phyloP scores from a whole-genome alignment of 73 alveolate species.

The Paramecium biaurelia region DNA sequence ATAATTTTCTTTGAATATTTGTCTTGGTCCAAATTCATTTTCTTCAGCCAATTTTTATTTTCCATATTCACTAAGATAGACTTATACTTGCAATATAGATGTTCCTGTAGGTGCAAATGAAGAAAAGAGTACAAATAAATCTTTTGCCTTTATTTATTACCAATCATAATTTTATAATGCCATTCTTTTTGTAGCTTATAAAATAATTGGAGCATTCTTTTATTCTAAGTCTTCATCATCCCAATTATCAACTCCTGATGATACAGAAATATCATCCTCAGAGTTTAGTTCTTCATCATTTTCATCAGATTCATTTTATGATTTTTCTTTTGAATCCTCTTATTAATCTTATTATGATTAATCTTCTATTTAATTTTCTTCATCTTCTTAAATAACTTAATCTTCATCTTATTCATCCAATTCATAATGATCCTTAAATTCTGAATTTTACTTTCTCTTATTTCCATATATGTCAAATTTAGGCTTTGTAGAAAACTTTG shows the following conservation, averaged over 20 bases:
- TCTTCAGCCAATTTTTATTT: constrained; percentile 88
- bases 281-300: constrained; percentile 47
- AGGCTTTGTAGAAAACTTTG: constrained; percentile 80
- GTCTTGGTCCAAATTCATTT: constrained; percentile 85
- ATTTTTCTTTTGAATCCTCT: constrained; percentile 54
- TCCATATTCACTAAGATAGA: constrained; percentile 92
- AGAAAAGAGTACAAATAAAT: constrained; percentile 81
- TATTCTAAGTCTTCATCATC: constrained; percentile 66
- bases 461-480: constrained; percentile 90
- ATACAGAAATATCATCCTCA: constrained; percentile 53
- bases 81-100: constrained; percentile 79
- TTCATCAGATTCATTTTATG: background rate
- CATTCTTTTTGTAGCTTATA: constrained; percentile 80
- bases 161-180: constrained; percentile 95
- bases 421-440: constrained; percentile 78
- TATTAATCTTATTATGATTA: constrained; percentile 66
- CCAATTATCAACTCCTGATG: constrained; percentile 61
- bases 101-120: constrained; percentile 89
- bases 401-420: constrained; percentile 60
- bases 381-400: background rate
- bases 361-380: constrained; percentile 43
- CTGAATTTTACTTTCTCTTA: constrained; percentile 67
- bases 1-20: constrained; percentile 54
- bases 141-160: constrained; percentile 89
- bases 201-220: constrained; percentile 74